A percentile compares a stretch with the other conserved stretches of the same genome.
These are phyloP conservation scores for Pythium aphanidermatum DNA, from an alignment of 352 stramenopile species.

Conservation along the genomic window DNA sequence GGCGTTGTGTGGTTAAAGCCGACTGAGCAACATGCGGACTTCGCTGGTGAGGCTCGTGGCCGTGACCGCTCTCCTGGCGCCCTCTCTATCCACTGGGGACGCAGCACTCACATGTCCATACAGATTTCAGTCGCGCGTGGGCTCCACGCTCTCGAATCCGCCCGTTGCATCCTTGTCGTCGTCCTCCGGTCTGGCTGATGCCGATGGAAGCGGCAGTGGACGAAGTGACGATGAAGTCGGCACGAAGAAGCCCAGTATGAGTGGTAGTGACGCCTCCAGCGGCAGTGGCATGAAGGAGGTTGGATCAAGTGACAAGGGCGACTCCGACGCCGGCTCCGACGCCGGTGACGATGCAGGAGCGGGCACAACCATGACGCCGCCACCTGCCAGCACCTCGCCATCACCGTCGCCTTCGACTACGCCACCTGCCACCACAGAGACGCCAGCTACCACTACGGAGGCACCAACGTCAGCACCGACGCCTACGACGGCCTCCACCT, in stretches of 20 bases:
- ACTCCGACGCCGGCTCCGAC: too few relatives aligned
- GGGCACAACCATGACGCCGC: slow-evolving; percentile 15
- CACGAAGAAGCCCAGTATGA: slow-evolving; percentile 13
- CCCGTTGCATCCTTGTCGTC: slow-evolving; percentile 38
- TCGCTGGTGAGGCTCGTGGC: slow-evolving; percentile 19
- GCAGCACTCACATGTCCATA: slow-evolving; percentile 48
- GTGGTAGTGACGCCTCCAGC: slow-evolving; percentile 11
- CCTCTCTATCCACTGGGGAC: slow-evolving; percentile 1
- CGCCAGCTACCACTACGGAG: too few relatives aligned
- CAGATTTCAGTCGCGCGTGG: slow-evolving; percentile 44
- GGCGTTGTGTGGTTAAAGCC: not conserved
- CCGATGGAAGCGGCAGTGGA: slow-evolving; percentile 18
- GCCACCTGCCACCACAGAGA: too few relatives aligned
- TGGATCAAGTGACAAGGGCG: slow-evolving; percentile 12
- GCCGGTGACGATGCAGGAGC: slow-evolving; percentile 9
- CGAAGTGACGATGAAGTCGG: slow-evolving; percentile 20
- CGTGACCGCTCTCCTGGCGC: slow-evolving; percentile 18
- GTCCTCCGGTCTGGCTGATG: slow-evolving; percentile 15
- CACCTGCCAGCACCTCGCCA: slow-evolving; percentile 18
- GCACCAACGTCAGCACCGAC: too few relatives aligned
- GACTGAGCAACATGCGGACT: slow-evolving; percentile 13
- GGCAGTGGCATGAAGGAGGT: slow-evolving; percentile 12
- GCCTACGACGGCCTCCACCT: too few relatives aligned
- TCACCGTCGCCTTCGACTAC: slow-evolving; percentile 14
- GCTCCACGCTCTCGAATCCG: slow-evolving; percentile 55